Percentiles rank a stretch among this genome's conserved stretches.
phyloP scores from a whole-genome alignment of 495 filamentous ascomycete genomes.

The Penicillium goetzii region DNA sequence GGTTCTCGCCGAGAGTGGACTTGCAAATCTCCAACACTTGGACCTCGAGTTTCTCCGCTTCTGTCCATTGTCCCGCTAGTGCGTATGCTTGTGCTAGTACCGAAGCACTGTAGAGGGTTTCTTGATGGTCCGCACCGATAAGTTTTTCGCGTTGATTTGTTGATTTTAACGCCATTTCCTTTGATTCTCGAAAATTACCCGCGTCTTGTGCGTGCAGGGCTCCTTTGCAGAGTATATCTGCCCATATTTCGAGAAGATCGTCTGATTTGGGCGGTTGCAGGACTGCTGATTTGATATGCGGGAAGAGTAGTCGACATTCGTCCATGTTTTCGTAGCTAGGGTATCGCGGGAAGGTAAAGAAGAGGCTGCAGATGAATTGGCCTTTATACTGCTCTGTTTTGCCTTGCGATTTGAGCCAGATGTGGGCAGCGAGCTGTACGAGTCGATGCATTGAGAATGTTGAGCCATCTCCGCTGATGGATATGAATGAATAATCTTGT shows the following conservation, averaged over 20 bases:
- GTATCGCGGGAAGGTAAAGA: background rate
- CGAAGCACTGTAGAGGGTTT: constrained; percentile 17
- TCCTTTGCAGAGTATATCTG: constrained; percentile 9
- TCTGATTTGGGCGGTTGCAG: constrained; percentile 13
- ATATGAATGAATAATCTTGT: constrained; percentile 16
- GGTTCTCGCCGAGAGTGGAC: constrained; percentile 35
- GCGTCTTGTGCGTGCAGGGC: constrained; percentile 1
- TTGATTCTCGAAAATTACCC: background rate
- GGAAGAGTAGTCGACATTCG: constrained; percentile 12
- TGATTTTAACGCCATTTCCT: constrained; percentile 11
- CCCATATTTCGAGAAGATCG: background rate
- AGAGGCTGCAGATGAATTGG: constrained; percentile 6
- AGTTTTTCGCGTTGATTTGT: constrained; percentile 1
- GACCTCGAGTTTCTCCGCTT: constrained; percentile 31
- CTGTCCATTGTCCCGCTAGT: constrained; percentile 31
- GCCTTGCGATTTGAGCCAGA: constrained; percentile 22
- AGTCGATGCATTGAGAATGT: constrained; percentile 19
- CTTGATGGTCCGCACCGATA: constrained; percentile 22
- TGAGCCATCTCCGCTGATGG: background rate
- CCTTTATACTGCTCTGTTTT: constrained; percentile 36
- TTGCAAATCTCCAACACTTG: constrained; percentile 25
- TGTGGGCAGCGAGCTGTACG: constrained; percentile 5
- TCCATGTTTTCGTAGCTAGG: constrained; percentile 13
- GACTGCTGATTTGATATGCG: constrained; percentile 13
- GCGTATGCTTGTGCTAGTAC: constrained; percentile 30